These are phyloP conservation scores for Exophiala sideris DNA, from an alignment of 2,329 filamentous ascomycete genomes.

Conservation along the genomic window DNA sequence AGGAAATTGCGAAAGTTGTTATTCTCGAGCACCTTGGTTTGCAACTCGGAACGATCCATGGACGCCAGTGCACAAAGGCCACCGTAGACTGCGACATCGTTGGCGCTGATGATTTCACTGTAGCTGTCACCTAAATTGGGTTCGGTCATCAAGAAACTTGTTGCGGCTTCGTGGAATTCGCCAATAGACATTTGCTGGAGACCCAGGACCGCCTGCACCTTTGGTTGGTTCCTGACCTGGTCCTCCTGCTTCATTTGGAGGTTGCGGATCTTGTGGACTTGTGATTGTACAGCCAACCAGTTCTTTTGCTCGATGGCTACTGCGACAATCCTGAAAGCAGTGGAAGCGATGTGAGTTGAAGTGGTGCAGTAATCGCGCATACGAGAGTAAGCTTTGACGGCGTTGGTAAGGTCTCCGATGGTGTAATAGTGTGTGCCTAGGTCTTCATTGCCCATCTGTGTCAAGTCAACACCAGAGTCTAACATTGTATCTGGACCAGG, in stretches of 20 bases:
- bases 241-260: conserved; percentile 56
- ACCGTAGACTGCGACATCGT: conserved; percentile 90
- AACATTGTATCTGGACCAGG: neutral
- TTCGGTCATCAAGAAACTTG: conserved; percentile 64
- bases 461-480: neutral
- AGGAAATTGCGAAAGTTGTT: conserved; percentile 78
- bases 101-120: conserved; percentile 71
- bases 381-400: conserved; percentile 72
- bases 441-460: conserved; percentile 89
- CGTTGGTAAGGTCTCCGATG: conserved; percentile 69
- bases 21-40: conserved; percentile 74
- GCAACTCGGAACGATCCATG: conserved; percentile 75
- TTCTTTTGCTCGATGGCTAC: conserved; percentile 73
- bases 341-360: conserved; percentile 76
- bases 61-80: conserved; percentile 85
- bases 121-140: conserved; percentile 54
- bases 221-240: conserved; percentile 56
- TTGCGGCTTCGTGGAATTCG: conserved; percentile 66
- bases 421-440: conserved; percentile 78
- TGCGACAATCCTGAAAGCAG: conserved; percentile 73
- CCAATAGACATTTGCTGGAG: conserved; percentile 58
- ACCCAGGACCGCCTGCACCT: conserved; percentile 62
- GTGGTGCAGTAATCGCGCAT: conserved; percentile 92
- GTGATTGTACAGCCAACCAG: conserved; percentile 66
- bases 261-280: conserved; percentile 56